Percentiles rank a stretch among this genome's conserved stretches.
These are phyloP conservation scores for Aureobasidium sp. DNA, from an alignment of 2,329 filamentous ascomycete genomes.

Conservation along the genomic window DNA sequence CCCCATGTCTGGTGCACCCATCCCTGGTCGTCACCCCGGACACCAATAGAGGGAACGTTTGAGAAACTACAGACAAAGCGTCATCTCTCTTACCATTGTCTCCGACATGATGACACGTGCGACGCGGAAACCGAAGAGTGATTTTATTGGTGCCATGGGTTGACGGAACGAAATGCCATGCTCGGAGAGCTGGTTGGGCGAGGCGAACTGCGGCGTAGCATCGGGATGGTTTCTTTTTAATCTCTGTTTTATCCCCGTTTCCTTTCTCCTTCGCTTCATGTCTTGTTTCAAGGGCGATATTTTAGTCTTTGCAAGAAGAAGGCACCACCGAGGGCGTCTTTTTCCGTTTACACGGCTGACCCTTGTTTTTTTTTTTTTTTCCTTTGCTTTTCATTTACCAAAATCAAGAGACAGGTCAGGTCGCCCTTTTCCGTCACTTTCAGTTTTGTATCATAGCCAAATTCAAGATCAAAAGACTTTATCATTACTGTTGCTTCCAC, in stretches of 20 bases:
- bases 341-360: background rate
- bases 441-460: slow-evolving; percentile 1
- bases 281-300: background rate
- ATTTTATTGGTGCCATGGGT: slow-evolving; percentile 11
- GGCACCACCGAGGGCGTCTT: background rate
- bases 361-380: background rate
- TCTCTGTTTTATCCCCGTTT: slow-evolving; percentile 2
- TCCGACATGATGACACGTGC: slow-evolving; percentile 10
- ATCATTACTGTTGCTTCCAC: background rate
- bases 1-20: slow-evolving; percentile 27
- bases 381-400: background rate
- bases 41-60: slow-evolving; percentile 8
- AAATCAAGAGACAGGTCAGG: slow-evolving; percentile 3
- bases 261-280: slow-evolving; percentile 9
- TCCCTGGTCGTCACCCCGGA: slow-evolving; percentile 13
- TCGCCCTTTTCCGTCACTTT: background rate
- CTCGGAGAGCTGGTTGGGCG: slow-evolving; percentile 4
- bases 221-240: slow-evolving; percentile 6
- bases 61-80: background rate
- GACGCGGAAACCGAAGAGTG: slow-evolving; percentile 11
- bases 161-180: slow-evolving; percentile 3
- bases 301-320: background rate
- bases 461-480: background rate
- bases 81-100: background rate
- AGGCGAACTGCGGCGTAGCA: slow-evolving; percentile 12